phyloP scores from a whole-genome alignment of 768 basidiomycete species.

The Coprinopsis strossmayeri region DNA sequence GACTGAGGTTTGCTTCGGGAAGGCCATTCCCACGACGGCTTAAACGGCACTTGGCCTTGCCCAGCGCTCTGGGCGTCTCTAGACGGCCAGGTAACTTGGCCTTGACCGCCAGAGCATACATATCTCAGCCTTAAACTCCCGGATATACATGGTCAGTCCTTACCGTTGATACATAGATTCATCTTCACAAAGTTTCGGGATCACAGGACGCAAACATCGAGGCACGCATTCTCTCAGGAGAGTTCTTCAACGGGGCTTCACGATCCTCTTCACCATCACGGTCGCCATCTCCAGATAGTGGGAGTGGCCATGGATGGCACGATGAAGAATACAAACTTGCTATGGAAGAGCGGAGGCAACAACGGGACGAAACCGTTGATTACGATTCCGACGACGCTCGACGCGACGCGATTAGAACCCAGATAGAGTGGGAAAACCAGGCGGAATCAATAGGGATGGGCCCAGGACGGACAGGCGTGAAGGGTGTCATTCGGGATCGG shows the following conservation, averaged over 20 bases:
- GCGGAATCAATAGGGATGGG: constrained; percentile 75
- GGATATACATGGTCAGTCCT: too few relatives aligned
- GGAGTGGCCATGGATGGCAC: constrained; percentile 45
- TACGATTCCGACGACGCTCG: constrained; percentile 38
- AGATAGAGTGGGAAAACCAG: constrained; percentile 20
- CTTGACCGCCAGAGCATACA: too few relatives aligned
- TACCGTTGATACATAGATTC: too few relatives aligned
- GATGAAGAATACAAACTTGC: constrained; percentile 35
- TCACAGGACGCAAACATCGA: too few relatives aligned
- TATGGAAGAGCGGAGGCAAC: constrained; percentile 24
- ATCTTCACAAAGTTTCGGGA: too few relatives aligned
- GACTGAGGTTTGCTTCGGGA: background rate
- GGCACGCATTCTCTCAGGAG: constrained; percentile 70
- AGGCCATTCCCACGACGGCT: too few relatives aligned
- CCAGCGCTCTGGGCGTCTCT: too few relatives aligned
- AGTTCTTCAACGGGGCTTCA: constrained; percentile 52
- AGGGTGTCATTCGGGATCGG: constrained; percentile 80
- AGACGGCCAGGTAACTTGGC: too few relatives aligned
- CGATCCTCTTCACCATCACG: constrained; percentile 60
- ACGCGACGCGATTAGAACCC: constrained; percentile 26
- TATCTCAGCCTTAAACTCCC: too few relatives aligned
- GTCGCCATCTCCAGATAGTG: constrained; percentile 52
- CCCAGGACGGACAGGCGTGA: constrained; percentile 81
- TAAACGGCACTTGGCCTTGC: too few relatives aligned
- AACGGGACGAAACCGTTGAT: constrained; percentile 33